Percentiles rank a stretch among this genome's conserved stretches.
These are phyloP conservation scores for Parietichytrium sp. DNA, from an alignment of 108 stramenopile genomes.

Conservation along the genomic window DNA sequence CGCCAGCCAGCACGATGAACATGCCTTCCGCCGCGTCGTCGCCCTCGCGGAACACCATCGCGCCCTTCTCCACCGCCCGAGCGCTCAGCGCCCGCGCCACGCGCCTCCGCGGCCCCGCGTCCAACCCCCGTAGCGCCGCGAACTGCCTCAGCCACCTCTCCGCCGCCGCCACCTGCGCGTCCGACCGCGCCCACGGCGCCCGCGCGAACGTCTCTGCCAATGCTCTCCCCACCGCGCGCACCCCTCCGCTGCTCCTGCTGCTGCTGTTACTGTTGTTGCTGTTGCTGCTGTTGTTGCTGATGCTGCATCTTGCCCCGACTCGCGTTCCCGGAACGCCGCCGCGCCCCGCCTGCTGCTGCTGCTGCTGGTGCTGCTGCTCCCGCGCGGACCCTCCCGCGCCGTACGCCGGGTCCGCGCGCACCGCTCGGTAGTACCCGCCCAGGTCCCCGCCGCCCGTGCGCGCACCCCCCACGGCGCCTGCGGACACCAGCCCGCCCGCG, in stretches of 20 bases:
- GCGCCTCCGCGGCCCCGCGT: not conserved
- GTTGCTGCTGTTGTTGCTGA: not conserved
- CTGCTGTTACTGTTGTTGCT: no score
- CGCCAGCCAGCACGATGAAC: not conserved
- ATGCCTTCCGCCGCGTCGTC: not conserved
- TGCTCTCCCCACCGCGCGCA: not conserved
- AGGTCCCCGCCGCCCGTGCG: no score
- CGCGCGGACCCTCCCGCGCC: no score
- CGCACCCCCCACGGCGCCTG: no score
- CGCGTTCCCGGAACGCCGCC: not conserved
- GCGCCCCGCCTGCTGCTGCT: not conserved
- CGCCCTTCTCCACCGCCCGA: not conserved
- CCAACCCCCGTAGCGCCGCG: not conserved
- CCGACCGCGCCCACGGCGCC: not conserved
- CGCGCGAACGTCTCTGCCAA: not conserved
- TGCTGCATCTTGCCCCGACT: not conserved
- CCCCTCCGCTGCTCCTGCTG: not conserved
- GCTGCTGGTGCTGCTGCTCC: not conserved
- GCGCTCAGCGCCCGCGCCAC: not conserved
- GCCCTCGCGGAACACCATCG: not conserved
- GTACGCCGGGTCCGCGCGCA: no score
- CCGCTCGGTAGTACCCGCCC: no score
- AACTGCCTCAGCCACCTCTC: not conserved
- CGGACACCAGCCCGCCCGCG: no score
- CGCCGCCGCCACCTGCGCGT: not conserved